A percentile compares a stretch with the other conserved stretches of the same genome.
phyloP scores from a whole-genome alignment of 2,329 filamentous ascomycete genomes.

The Ampelomyces quisqualis region DNA sequence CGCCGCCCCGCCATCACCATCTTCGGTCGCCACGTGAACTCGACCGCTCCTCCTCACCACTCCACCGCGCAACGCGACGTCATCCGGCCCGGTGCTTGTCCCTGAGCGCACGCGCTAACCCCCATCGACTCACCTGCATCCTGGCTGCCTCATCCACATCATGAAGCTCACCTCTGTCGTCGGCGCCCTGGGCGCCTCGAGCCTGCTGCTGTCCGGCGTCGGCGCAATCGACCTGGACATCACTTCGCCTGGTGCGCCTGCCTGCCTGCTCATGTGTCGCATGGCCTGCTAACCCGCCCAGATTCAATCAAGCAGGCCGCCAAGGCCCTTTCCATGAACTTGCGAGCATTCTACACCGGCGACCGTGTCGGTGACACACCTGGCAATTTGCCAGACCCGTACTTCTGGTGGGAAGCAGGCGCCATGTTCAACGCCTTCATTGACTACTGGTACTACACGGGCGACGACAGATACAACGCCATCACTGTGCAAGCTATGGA shows the following conservation, averaged over 20 bases:
- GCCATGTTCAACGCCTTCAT: slow-evolving; percentile 45
- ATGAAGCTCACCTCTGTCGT: slow-evolving; percentile 42
- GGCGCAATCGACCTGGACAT: slow-evolving; percentile 38
- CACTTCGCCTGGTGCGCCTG: slow-evolving; percentile 28
- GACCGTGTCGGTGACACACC: slow-evolving; percentile 61
- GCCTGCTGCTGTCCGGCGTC: slow-evolving; percentile 33
- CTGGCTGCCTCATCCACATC: slow-evolving; percentile 16
- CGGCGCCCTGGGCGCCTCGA: slow-evolving; percentile 35
- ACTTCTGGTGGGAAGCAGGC: slow-evolving; percentile 49
- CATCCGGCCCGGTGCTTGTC: slow-evolving; percentile 29
- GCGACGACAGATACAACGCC: slow-evolving; percentile 43
- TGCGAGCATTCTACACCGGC: slow-evolving; percentile 66
- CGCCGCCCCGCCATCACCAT: slow-evolving; percentile 6
- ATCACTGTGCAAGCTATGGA: slow-evolving; percentile 60
- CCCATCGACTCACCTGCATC: slow-evolving; percentile 6
- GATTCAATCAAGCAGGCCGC: slow-evolving; percentile 64
- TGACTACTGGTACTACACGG: slow-evolving; percentile 49
- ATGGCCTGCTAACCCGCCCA: slow-evolving; percentile 36
- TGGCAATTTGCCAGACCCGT: slow-evolving; percentile 54
- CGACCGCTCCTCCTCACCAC: slow-evolving; percentile 4
- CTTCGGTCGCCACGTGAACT: background rate
- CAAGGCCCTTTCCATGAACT: slow-evolving; percentile 59
- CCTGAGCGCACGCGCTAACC: slow-evolving; percentile 15
- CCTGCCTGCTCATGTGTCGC: background rate
- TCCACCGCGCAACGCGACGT: slow-evolving; percentile 10